phyloP scores from a whole-genome alignment of 2,329 filamentous ascomycete species.

The Sclerotinia minor region DNA sequence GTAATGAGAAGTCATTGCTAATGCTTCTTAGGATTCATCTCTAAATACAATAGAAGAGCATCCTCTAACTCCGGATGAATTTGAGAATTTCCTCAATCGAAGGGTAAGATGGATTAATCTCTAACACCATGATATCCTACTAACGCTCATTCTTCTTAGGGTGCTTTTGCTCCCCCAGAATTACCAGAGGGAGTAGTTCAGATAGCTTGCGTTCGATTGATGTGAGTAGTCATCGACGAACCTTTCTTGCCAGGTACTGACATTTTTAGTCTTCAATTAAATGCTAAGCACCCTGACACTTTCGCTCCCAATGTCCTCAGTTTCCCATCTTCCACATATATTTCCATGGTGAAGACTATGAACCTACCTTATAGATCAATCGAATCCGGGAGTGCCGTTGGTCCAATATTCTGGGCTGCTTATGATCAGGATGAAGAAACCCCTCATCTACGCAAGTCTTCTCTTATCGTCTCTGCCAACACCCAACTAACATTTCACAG shows the following conservation, averaged over 20 bases:
- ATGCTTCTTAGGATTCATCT: constrained; percentile 35
- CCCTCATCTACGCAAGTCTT: constrained; percentile 54
- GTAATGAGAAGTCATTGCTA: neutral
- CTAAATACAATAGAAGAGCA: constrained; percentile 40
- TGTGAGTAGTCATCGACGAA: constrained; percentile 27
- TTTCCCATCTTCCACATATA: constrained; percentile 52
- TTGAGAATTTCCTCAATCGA: constrained; percentile 41
- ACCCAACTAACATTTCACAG: constrained; percentile 40
- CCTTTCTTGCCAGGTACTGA: neutral
- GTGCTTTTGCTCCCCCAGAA: constrained; percentile 36
- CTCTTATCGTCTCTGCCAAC: neutral
- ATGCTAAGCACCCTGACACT: constrained; percentile 57
- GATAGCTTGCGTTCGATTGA: constrained; percentile 31
- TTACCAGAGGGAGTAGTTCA: constrained; percentile 35
- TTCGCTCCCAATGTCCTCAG: constrained; percentile 58
- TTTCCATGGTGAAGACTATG: constrained; percentile 56
- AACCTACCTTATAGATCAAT: constrained; percentile 57
- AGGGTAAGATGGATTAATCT: constrained; percentile 29
- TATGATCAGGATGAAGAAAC: constrained; percentile 57
- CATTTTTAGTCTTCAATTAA: constrained; percentile 32
- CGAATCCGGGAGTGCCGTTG: constrained; percentile 59
- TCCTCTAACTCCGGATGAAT: constrained; percentile 39
- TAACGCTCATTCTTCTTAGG: constrained; percentile 30
- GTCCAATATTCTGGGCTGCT: constrained; percentile 63
- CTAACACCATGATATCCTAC: constrained; percentile 22